Evolutionary conservation across 345 rosid species (phyloP), one percentile per base, ranked within the genome.

Genomic region (Salix viminalis): DNA sequence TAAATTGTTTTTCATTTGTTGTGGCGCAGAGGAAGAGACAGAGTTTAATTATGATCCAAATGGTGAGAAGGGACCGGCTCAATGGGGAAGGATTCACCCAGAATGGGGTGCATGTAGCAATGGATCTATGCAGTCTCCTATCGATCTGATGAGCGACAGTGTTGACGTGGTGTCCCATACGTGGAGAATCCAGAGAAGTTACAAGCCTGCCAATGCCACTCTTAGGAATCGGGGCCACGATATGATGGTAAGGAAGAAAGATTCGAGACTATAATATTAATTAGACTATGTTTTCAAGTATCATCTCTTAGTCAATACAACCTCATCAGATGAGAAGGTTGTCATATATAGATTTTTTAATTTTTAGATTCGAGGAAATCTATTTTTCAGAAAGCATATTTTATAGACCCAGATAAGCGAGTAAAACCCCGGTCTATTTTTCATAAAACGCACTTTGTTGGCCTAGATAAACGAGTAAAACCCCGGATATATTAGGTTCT

Each of bases 41-140:
- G 14, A 10, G 5, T 64, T 64, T 26, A 24, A 5, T 9, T 64
- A 64, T 26, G 34, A n/a, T 23, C 15, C 12, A 13, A 28, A 14
- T 3, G 28, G 30, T 0, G 70, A 37, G 76, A 74, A 42, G 28
- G 76, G 69, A 30, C 76, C 76, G 4, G n/a, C 15, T 2, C 1
- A 21, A 15, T 64, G 76, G 76, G 69, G 69, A 9, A 13, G 24
- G 24, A n/a, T 74, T 11, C 36, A 74, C 23, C 76, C 69, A 3
- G 21, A 74, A 23, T 74, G 76, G 76, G 10, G 42, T 18, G 70
- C 56, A 0, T 74, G 76, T 41, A 50, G 34, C 6, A 2, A 61
- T 23, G 76, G 76, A 24, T 19, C 19, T 3, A 5, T 74, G 37
- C 76, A 74, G 46, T 74, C 76, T 42, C 76, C 69, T 36, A 74